These are phyloP conservation scores for Globisporangium barbulae DNA, from an alignment of 352 stramenopile genomes.

Conservation along the genomic window DNA sequence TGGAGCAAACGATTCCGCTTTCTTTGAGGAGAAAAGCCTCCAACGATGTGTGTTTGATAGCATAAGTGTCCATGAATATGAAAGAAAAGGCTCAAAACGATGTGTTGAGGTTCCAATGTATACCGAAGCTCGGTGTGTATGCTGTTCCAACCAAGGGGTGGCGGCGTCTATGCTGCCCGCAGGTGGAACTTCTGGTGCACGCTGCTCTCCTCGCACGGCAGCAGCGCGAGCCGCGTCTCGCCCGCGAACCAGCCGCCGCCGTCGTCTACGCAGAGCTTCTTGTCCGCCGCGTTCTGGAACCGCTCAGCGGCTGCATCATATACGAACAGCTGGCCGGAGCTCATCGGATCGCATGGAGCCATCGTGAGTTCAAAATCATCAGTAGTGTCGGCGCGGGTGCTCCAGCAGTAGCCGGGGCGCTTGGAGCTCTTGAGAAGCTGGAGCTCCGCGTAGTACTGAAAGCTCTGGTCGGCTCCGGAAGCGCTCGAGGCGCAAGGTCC, in stretches of 20 bases:
- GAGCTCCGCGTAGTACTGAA: slow-evolving; percentile 10
- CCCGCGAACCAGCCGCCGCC: slow-evolving; percentile 10
- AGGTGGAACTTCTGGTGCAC: slow-evolving; percentile 13
- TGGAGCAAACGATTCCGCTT: neutral
- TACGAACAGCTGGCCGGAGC: slow-evolving; percentile 6
- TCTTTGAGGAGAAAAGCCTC: no score
- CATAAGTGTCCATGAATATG: neutral
- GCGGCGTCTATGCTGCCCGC: neutral
- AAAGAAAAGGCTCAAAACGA: neutral
- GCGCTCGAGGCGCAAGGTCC: neutral
- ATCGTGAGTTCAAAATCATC: slow-evolving; percentile 3
- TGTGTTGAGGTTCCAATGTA: no score
- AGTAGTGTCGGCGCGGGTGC: neutral
- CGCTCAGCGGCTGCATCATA: neutral
- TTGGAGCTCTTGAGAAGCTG: slow-evolving; percentile 2
- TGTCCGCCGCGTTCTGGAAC: neutral
- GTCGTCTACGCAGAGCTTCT: slow-evolving; percentile 12
- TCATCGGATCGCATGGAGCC: slow-evolving; percentile 3
- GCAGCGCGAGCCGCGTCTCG: slow-evolving; percentile 10
- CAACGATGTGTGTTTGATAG: neutral
- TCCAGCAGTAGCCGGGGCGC: slow-evolving; percentile 9
- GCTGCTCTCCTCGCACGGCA: slow-evolving; percentile 3
- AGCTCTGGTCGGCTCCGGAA: neutral
- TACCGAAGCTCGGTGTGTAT: neutral
- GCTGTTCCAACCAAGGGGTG: neutral